Percentiles rank a stretch among this genome's conserved stretches.
Conservation (phyloP, 441 rosid genomes). For the Arabidopsis hybrid region DNA sequence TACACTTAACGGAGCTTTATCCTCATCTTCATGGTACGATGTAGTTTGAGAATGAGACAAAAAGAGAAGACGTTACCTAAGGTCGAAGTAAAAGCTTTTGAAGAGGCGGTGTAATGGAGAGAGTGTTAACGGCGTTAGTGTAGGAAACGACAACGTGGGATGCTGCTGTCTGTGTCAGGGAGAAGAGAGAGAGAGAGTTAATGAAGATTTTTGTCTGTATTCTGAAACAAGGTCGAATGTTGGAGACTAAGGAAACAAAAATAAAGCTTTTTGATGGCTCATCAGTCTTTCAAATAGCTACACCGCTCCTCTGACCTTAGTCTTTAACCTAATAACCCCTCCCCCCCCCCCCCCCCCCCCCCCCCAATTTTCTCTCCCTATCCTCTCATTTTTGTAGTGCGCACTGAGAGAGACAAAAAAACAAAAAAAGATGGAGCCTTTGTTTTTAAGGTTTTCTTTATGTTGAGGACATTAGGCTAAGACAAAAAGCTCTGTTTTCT, state of each 20-base stretch:
- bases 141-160: conserved; percentile 46
- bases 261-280: conserved; percentile 55
- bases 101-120: conserved; percentile 35
- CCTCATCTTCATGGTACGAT: conserved; percentile 32
- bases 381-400: conserved; percentile 28
- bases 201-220: conserved; percentile 67
- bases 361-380: conserved; percentile 28
- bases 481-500: conserved; percentile 4
- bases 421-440: not conserved
- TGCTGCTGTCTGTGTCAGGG: conserved; percentile 38
- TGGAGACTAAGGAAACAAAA: conserved; percentile 81
- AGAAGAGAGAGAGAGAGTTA: conserved; percentile 22
- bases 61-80: conserved; percentile 34
- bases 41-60: conserved; percentile 33
- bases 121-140: conserved; percentile 40
- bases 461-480: not conserved
- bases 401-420: not conserved
- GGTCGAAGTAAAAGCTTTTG: conserved; percentile 32
- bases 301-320: conserved; percentile 67
- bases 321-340: conserved; percentile 38
- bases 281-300: conserved; percentile 58
- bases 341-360: no score
- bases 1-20: conserved; percentile 31
- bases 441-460: conserved; percentile 11
- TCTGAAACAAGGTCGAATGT: conserved; percentile 69